A percentile compares a stretch with the other conserved stretches of the same genome.
Conservation (phyloP, 352 stramenopile genomes). For the Pythium rishiriense region DNA sequence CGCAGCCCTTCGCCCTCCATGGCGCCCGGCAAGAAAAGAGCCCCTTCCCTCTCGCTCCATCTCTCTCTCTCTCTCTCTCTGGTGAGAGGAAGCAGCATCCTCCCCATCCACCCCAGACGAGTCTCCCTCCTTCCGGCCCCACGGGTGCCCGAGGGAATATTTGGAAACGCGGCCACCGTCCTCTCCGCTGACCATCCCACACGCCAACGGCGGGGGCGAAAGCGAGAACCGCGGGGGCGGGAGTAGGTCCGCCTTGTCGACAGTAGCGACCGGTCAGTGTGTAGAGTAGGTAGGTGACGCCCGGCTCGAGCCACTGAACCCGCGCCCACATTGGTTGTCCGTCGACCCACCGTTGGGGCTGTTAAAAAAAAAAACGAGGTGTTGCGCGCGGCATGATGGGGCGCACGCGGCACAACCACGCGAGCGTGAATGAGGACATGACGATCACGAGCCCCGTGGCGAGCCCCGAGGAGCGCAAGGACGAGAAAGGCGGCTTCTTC, state of each 20-base stretch:
- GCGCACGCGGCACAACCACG: conserved; percentile 23
- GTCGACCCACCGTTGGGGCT: background rate
- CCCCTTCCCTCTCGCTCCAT: conserved; percentile 7
- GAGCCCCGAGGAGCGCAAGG: conserved; percentile 32
- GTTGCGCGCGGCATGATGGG: conserved; percentile 16
- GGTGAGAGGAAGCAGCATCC: background rate
- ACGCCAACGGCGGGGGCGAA: too few species aligned
- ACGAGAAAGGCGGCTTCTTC: conserved; percentile 49
- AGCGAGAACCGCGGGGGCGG: too few species aligned
- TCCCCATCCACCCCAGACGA: background rate
- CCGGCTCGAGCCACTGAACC: too few species aligned
- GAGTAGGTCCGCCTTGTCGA: too few species aligned
- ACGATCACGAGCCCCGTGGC: conserved; percentile 1
- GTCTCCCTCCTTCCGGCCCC: too few species aligned
- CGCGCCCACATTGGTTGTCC: background rate
- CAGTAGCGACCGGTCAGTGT: too few species aligned
- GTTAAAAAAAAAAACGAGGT: background rate
- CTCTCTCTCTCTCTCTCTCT: conserved; percentile 10
- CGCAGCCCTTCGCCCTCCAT: conserved; percentile 8
- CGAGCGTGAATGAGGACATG: conserved; percentile 24
- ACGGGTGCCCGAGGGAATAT: background rate
- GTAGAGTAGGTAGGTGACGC: too few species aligned
- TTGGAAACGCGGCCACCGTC: background rate
- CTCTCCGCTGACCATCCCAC: background rate
- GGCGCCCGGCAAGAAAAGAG: conserved; percentile 16